Evolutionary conservation across 768 basidiomycete species (phyloP).

Genomic region (Boletus barrowsii): DNA sequence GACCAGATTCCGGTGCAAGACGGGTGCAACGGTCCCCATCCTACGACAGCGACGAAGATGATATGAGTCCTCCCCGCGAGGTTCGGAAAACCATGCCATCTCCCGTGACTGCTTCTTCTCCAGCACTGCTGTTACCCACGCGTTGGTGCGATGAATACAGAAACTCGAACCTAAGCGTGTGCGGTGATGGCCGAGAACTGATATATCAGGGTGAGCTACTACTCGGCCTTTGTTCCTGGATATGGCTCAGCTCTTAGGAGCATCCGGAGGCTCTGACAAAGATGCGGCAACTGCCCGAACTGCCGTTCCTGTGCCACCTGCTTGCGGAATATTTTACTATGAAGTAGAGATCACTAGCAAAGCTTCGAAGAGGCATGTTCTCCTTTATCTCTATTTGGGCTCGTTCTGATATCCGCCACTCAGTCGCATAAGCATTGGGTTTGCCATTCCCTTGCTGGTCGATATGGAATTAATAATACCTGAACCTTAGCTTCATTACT

Average conservation of each 20-base stretch:
- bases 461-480: constrained; percentile 10
- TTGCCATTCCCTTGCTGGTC: constrained; percentile 19
- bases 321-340: constrained; percentile 92
- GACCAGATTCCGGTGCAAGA: constrained; percentile 23
- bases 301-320: constrained; percentile 71
- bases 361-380: constrained; percentile 69
- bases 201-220: constrained; percentile 57
- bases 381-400: not conserved
- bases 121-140: constrained; percentile 61
- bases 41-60: constrained; percentile 69
- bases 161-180: constrained; percentile 55
- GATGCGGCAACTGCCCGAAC: constrained; percentile 86
- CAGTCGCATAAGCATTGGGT: constrained; percentile 85
- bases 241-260: constrained; percentile 35
- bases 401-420: constrained; percentile 15
- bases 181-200: constrained; percentile 70
- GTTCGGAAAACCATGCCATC: constrained; percentile 26
- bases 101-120: constrained; percentile 26
- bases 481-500: constrained; percentile 56
- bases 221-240: not conserved
- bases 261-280: constrained; percentile 59
- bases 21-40: constrained; percentile 37
- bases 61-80: constrained; percentile 49
- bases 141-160: constrained; percentile 76
- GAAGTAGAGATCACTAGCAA: constrained; percentile 84